Evolutionary conservation across 257 asterid genomes (phyloP), one percentile per base, ranked within the genome.

Genomic region (Plantago ovata): DNA sequence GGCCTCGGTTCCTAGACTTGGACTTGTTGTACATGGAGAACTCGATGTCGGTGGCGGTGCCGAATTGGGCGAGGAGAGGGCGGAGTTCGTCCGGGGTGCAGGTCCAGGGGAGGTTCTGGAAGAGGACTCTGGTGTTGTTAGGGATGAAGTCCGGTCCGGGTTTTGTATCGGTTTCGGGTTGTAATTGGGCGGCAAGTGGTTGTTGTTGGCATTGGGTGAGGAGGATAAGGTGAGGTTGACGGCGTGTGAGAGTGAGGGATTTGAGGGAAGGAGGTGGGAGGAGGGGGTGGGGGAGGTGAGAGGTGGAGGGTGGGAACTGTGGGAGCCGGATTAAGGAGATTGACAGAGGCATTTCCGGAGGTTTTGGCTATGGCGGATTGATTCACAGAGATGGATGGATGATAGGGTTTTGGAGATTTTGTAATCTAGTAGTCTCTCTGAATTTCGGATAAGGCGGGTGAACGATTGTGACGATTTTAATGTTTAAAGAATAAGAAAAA

Each of bases 81-180:
- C 93, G 96, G 61, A 92, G 68, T 64, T 85, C 94, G 44, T 83
- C 86, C 6, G 52, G 79, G 24, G 85, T 71, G 73, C 78, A 70
- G 6, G 79, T 78, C 96, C 96, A 92, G 4, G 98, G 96, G 60
- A 88, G 79, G 72, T 92, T 88, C 79, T 84, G 90, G 46, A 79
- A 88, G 19, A 92, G 80, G 58, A 92, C 32, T 72, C 93, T 83
- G 46, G 86, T 74, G 12, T 68, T 21, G 55, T 10, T 4, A 10
- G 15, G 15, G 36, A 3, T 22, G 16, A 1, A 10, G 4, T 10
- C n/a, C 24, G 16, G 13, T 23, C 20, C 49, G 2, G 15, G 3
- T 50, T 50, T 32, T 50, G 3, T 11, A 36, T 50, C 28, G 38
- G 53, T 12, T 13, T 20, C 0, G 78, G 53, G 4, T 8, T 28